A percentile compares a stretch with the other conserved stretches of the same genome.
phyloP scores from a whole-genome alignment of 805 yeast species.

The Metschnikowia arizonensis region DNA sequence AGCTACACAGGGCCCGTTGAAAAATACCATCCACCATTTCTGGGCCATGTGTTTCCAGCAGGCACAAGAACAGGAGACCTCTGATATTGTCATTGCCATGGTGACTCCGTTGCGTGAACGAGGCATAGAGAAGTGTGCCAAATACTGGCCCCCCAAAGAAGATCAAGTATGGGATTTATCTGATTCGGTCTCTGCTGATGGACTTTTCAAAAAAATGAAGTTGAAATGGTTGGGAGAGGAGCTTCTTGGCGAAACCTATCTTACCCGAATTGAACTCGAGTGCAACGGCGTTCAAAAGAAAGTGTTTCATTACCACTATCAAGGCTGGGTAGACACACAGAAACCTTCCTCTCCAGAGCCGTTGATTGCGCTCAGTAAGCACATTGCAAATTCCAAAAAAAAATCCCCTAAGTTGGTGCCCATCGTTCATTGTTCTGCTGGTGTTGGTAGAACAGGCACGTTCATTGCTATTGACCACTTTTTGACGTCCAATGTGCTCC shows the following conservation, averaged over 20 bases:
- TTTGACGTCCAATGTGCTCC: slow-evolving; percentile 7
- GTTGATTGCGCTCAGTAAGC: slow-evolving; percentile 13
- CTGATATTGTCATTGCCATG: slow-evolving; percentile 33
- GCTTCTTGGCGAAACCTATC: slow-evolving; percentile 20
- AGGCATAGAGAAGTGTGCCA: slow-evolving; percentile 15
- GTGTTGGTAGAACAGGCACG: slow-evolving; percentile 95
- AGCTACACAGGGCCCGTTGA: slow-evolving; percentile 88
- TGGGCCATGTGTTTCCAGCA: slow-evolving; percentile 54
- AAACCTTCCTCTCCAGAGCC: slow-evolving; percentile 16
- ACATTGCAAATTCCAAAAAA: slow-evolving; percentile 5
- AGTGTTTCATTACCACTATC: slow-evolving; percentile 16
- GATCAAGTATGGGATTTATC: slow-evolving; percentile 20
- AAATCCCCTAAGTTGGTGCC: slow-evolving; percentile 24
- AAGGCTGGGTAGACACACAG: slow-evolving; percentile 17
- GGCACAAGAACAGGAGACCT: slow-evolving; percentile 25
- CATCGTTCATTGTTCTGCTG: slow-evolving; percentile 82
- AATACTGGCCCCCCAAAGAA: slow-evolving; percentile 24
- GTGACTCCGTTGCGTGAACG: slow-evolving; percentile 28
- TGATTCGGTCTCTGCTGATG: slow-evolving; percentile 18
- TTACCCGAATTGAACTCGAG: slow-evolving; percentile 26
- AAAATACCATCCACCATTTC: slow-evolving; percentile 72
- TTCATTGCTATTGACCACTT: slow-evolving; percentile 37
- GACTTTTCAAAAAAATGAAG: slow-evolving; percentile 17
- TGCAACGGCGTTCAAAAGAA: slow-evolving; percentile 18
- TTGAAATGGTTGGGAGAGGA: slow-evolving; percentile 19